A percentile compares a stretch with the other conserved stretches of the same genome.
Evolutionary conservation across 2,329 filamentous ascomycete genomes (phyloP).

Genomic region (Thielaviopsis euricoi): DNA sequence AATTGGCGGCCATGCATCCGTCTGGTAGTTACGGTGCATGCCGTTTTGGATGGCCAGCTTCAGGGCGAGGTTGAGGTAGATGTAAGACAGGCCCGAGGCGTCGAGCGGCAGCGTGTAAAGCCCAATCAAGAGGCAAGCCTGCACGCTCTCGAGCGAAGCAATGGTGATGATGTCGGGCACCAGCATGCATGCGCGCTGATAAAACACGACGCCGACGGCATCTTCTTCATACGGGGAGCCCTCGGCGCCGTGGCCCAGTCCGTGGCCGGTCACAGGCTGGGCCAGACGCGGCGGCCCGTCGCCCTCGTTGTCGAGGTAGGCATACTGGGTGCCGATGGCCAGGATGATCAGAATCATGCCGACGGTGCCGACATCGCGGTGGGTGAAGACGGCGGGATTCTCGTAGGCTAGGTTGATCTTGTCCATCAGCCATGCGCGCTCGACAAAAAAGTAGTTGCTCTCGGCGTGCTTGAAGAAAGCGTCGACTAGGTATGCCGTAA

Average conservation of each 20-base stretch:
- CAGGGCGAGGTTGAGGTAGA: slow-evolving; percentile 37
- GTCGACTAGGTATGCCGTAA: slow-evolving; percentile 29
- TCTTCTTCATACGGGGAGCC: slow-evolving; percentile 27
- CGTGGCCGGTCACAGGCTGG: slow-evolving; percentile 6
- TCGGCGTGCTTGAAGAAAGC: slow-evolving; percentile 32
- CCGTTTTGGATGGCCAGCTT: slow-evolving; percentile 43
- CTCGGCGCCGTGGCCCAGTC: slow-evolving; percentile 13
- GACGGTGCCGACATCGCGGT: slow-evolving; percentile 25
- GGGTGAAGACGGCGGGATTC: slow-evolving; percentile 21
- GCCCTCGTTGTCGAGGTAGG: slow-evolving; percentile 23
- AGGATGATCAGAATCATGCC: slow-evolving; percentile 30
- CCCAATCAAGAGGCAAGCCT: slow-evolving; percentile 38
- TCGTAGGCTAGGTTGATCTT: slow-evolving; percentile 27
- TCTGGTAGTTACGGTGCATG: slow-evolving; percentile 37
- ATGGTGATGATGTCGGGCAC: slow-evolving; percentile 40
- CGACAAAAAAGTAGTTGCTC: slow-evolving; percentile 32
- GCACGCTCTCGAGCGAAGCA: slow-evolving; percentile 39
- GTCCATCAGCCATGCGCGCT: slow-evolving; percentile 25
- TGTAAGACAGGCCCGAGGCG: slow-evolving; percentile 38
- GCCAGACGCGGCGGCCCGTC: slow-evolving; percentile 12
- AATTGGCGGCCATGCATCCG: slow-evolving; percentile 28
- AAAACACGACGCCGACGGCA: slow-evolving; percentile 37
- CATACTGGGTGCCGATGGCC: slow-evolving; percentile 34
- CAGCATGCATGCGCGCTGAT: slow-evolving; percentile 36
- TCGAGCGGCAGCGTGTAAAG: slow-evolving; percentile 39